Base-by-base conservation (phyloP, 1,139 yeast species). In the Pichia sp. region DNA sequence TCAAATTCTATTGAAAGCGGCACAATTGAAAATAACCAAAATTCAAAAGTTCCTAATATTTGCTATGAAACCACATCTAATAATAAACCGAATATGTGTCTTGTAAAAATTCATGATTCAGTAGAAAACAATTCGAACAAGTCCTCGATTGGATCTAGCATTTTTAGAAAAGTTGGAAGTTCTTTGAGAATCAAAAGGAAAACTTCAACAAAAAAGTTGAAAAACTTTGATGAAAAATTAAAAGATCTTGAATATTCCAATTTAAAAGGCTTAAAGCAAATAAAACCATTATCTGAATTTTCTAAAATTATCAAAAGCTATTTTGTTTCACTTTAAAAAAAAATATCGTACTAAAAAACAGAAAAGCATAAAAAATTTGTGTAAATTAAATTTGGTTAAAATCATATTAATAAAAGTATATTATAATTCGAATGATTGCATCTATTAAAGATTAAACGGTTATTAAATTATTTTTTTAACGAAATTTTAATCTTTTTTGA, bases 401-500 rank as follows among this genome's bases (percentile, higher is more conserved):
- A 16, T 13, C 14, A 31, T 30, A 31, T 31, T 31, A 13, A 11
- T 31, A 14, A 14, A 31, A 13, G 3, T 31, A 31, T 2, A 13
- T 31, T 14, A 10, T 14, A n/a, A 5, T 31, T 7, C 5, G 13
- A 31, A 7, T 31, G 8, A 14, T 3, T 31, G n/a, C 6, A 11
- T 14, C 6, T 10, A 31, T 14, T 31, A 14, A 14, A 31, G 6
- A 28, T 28, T 28, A 28, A 28, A 28, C 5, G 30, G 11, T 28
- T 9, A 28, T n/a, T n/a, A n/a, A 38, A 19, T 16, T 33, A 28
- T 16, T 55, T 53, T 19, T 53, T 51, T 5, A 54, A 22, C 7
- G 44, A 28, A n/a, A 51, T 25, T 42, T 53, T 53, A 16, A 50
- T 49, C 16, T 48, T 51, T 25, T 18, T 36, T 36, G 25, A 19